Evolutionary conservation across 306 rosid species (phyloP), one percentile per base, ranked within the genome.

Genomic region (Calophaca sinica): DNA sequence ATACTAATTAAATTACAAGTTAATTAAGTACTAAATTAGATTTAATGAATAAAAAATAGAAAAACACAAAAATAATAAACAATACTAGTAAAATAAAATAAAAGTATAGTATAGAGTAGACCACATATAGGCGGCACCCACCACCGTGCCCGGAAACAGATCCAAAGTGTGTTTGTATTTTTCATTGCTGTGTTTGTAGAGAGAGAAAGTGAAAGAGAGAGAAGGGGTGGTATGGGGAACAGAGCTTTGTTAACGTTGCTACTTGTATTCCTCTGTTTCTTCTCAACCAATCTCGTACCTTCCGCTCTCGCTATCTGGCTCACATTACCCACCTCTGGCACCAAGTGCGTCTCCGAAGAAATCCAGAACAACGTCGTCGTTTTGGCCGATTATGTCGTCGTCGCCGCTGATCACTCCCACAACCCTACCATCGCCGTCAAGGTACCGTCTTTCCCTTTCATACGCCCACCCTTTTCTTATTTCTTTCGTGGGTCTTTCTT

Each of bases 331-430:
- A 0, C 80, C 6, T 9, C 87, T 9, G 93, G 88, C 3, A 90
- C 92, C 44, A 94, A 94, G 80, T 94, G 99, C 79, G 99, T 94
- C 74, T 88, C 96, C 44, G 99, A 94, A 82, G 99, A 94, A 90
- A 90, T 92, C 87, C 99, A 91, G 65, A 85, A 66, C 64, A 88
- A 94, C 89, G 92, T 94, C 54, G 92, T 94, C 58, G 96, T 94
- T 90, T 87, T 92, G 82, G 96, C 89, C 11, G 99, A 94, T 13
- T 94, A 92, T 72, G 76, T 86, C 14, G 86, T 90, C 77, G 72
- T 94, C 5, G 41, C 89, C 41, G 85, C 79, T 2, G 90, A 88
- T 79, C 88, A 78, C 42, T 0, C 86, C 20, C 82, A 7, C 9
- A 28, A 54, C 13, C 87, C 93, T 62, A 84, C 96, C 86, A 86